These are phyloP conservation scores for Cryptococcus wingfieldii DNA, from an alignment of 1,284 basidiomycete genomes.

Conservation along the genomic window DNA sequence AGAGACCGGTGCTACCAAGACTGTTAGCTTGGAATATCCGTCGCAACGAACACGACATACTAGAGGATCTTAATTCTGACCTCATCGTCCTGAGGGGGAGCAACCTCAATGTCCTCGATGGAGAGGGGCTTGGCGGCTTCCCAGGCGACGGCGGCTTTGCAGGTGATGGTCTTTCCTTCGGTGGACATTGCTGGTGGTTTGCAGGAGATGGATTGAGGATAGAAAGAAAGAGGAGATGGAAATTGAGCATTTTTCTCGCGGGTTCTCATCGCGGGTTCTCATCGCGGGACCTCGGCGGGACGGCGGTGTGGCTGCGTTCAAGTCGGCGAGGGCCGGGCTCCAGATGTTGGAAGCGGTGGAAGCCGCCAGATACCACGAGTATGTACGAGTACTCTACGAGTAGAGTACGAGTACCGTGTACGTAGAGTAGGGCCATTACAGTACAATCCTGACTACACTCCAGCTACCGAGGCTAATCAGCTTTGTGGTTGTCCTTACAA, in stretches of 20 bases:
- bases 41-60: constrained; percentile 50
- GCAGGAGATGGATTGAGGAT: not conserved
- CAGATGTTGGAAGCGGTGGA: too few species aligned
- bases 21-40: not conserved
- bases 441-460: too few species aligned
- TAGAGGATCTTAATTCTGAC: constrained; percentile 89
- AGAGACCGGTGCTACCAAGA: constrained; percentile 64
- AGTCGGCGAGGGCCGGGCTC: too few species aligned
- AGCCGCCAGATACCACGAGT: too few species aligned
- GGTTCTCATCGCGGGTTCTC: too few species aligned
- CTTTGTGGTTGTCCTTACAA: too few species aligned
- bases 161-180: constrained; percentile 63
- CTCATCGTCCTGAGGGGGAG: constrained; percentile 82
- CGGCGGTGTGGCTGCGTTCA: too few species aligned
- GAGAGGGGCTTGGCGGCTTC: constrained; percentile 79
- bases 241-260: not conserved
- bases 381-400: too few species aligned
- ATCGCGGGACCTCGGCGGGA: too few species aligned
- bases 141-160: constrained; percentile 97
- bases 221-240: not conserved
- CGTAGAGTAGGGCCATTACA: too few species aligned
- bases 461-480: too few species aligned
- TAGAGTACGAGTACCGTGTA: too few species aligned
- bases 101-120: constrained; percentile 89
- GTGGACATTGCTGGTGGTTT: constrained; percentile 15